Evolutionary conservation across 225 moss, liverwort and hornwort species (phyloP).

Genomic region (Sphagnum contortum): DNA sequence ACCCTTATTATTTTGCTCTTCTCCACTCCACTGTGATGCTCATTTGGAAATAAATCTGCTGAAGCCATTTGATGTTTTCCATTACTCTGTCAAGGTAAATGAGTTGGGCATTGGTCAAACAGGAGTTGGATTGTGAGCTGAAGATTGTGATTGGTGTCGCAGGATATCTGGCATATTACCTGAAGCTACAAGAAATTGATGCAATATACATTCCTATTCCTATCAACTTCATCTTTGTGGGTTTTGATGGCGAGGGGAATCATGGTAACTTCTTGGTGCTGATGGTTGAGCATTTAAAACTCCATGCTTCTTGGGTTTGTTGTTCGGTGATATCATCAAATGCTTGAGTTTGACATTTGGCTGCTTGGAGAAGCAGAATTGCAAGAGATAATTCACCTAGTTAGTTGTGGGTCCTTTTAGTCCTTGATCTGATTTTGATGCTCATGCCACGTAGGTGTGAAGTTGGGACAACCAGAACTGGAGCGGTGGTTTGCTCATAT

Average conservation of each 20-base stretch:
- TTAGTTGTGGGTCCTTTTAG: too few species aligned
- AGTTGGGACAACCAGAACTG: conserved; percentile 71
- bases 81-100: background rate
- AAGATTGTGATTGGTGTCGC: conserved; percentile 7
- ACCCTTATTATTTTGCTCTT: too few species aligned
- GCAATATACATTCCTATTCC: conserved; percentile 83
- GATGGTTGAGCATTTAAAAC: background rate
- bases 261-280: conserved; percentile 31
- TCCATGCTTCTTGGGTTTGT: background rate
- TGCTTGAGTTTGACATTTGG: too few species aligned
- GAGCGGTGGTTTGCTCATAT: conserved; percentile 86
- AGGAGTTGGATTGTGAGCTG: background rate
- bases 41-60: background rate
- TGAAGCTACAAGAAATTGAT: conserved; percentile 66
- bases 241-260: conserved; percentile 83
- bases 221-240: conserved; percentile 88
- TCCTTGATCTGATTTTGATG: too few species aligned
- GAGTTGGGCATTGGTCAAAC: background rate
- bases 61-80: background rate
- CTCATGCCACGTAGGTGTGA: conserved; percentile 32
- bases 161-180: conserved; percentile 59
- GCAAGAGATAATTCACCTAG: too few species aligned
- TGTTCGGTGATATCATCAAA: background rate
- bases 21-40: too few species aligned
- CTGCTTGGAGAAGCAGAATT: too few species aligned